phyloP scores from a whole-genome alignment of 106 monocot species.

The Cymbidium sinense region DNA sequence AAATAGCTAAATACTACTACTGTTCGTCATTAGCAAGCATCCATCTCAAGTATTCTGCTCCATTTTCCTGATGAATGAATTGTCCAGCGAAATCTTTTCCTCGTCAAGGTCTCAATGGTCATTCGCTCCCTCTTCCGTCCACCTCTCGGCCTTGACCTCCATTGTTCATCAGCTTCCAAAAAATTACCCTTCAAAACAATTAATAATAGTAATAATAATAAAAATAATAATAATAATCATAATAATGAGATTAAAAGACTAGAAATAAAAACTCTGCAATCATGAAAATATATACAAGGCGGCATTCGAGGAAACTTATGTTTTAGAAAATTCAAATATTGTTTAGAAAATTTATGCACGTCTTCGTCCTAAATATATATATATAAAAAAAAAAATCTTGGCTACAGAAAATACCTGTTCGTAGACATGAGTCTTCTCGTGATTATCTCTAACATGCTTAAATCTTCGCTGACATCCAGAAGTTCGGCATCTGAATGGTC shows the following conservation, averaged over 20 bases:
- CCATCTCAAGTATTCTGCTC: constrained; percentile 61
- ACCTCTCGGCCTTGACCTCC: constrained; percentile 37
- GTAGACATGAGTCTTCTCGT: constrained; percentile 63
- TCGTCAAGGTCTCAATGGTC: constrained; percentile 34
- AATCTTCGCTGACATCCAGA: constrained; percentile 65
- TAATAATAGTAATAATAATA: neutral
- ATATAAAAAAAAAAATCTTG: neutral
- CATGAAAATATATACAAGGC: too few relatives aligned
- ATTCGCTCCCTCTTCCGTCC: constrained; percentile 60
- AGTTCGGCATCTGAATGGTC: constrained; percentile 54
- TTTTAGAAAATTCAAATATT: too few relatives aligned
- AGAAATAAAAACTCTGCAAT: too few relatives aligned
- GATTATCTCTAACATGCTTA: constrained; percentile 79
- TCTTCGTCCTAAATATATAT: too few relatives aligned
- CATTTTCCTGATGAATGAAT: constrained; percentile 31
- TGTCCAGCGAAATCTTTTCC: constrained; percentile 52
- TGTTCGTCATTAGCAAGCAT: constrained; percentile 24
- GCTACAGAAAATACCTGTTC: constrained; percentile 30
- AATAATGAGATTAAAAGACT: neutral
- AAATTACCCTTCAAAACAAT: constrained; percentile 58
- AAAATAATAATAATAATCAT: too few relatives aligned
- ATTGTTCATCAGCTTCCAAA: constrained; percentile 52
- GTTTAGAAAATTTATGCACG: too few relatives aligned
- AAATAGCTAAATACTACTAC: too few relatives aligned
- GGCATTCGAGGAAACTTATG: neutral